Evolutionary conservation across 2,329 filamentous ascomycete genomes (phyloP).

Genomic region (Aspergillus quadrilineatus): DNA sequence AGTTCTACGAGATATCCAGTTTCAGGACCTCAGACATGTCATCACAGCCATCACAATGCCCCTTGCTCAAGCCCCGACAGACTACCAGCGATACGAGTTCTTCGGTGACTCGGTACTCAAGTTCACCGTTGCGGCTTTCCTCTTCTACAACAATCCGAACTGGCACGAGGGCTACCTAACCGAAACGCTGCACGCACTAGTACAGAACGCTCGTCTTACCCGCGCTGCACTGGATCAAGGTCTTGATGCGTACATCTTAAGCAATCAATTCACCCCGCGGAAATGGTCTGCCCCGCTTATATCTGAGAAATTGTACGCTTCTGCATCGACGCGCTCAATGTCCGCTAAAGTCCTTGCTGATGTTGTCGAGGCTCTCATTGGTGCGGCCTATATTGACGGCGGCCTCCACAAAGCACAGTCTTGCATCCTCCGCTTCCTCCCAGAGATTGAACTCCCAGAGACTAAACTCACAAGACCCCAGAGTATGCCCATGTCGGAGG

Average conservation of each 20-base stretch:
- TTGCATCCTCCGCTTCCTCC: constrained; percentile 67
- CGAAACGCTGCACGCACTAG: constrained; percentile 63
- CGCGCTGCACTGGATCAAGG: constrained; percentile 62
- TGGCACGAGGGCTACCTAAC: constrained; percentile 79
- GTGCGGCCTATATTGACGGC: constrained; percentile 69
- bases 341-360: constrained; percentile 83
- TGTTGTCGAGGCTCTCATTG: constrained; percentile 81
- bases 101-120: constrained; percentile 84
- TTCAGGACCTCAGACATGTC: constrained; percentile 58
- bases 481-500: constrained; percentile 10
- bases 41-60: constrained; percentile 70
- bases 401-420: constrained; percentile 62
- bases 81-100: constrained; percentile 86
- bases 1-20: constrained; percentile 53
- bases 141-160: constrained; percentile 58
- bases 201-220: constrained; percentile 73
- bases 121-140: constrained; percentile 65
- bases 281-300: constrained; percentile 72
- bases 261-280: constrained; percentile 62
- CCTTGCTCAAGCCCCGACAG: constrained; percentile 56
- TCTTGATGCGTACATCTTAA: constrained; percentile 72
- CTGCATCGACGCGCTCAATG: constrained; percentile 41
- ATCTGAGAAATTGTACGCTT: constrained; percentile 31
- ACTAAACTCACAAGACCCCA: not conserved
- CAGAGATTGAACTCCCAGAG: constrained; percentile 46